Base-by-base conservation (phyloP, 805 yeast genomes). In the Monosporozyma unispora region DNA sequence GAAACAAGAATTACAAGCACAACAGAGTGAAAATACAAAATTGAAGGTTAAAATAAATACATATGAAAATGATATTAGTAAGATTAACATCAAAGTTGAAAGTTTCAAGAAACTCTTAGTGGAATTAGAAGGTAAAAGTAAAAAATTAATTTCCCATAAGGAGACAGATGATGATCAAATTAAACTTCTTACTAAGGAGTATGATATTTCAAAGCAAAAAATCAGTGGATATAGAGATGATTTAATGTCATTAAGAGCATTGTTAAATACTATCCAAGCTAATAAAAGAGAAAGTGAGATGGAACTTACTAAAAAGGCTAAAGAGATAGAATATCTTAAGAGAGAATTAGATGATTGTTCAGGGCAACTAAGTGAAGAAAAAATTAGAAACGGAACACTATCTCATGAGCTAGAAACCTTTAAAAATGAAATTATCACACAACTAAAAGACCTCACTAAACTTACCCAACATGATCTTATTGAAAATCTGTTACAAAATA, bases 281-380 rank as follows among this genome's bases (percentile, higher is more conserved):
- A 28, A 51, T 8, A 69, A 66, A 43, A 44, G 49, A 25, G 55
- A 48, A 3, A 29, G 48, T 3, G 60, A 54, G 28, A 47, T 53
- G 18, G 62, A 62, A 53, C 29, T 57, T 22, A 27, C 52, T 8
- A 58, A 48, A 52, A 64, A 59, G 52, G 52, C 52, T 25, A 67
- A 64, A 48, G 74, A 71, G 19, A 66, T 72, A 16, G 61, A 60
- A 16, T 57, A 61, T 25, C 54, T 72, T 31, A 68, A 64, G 50
- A 51, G 63, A 35, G 71, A 67, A 46, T 52, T 73, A 5, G 73
- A 74, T 57, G 73, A 73, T 49, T 62, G 70, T 22, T 68, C 77
- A 9, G 77, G 78, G 1, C 66, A 72, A 44, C 60, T 76, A 39
- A 72, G 75, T 8, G 79, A 75, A 48, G 78, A 75, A 53, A 75